A percentile compares a stretch with the other conserved stretches of the same genome.
Conservation (phyloP, 768 basidiomycete species). For the Leucogyrophana mollusca region DNA sequence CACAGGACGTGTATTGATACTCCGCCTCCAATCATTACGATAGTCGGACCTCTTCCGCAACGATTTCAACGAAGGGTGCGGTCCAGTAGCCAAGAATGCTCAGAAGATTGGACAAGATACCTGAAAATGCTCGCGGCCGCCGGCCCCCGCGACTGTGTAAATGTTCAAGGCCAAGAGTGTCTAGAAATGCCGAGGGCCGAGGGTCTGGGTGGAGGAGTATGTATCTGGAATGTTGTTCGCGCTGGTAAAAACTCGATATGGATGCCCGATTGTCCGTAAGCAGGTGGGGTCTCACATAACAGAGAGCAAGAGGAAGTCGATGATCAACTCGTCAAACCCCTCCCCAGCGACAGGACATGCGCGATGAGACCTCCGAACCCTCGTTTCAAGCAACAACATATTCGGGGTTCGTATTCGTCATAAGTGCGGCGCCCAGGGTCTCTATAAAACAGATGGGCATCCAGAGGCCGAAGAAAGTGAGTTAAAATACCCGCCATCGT, state of each 20-base stretch:
- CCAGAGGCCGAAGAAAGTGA: constrained; percentile 45
- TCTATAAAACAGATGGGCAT: constrained; percentile 36
- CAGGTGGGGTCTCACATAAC: constrained; percentile 25
- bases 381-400: constrained; percentile 33
- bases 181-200: constrained; percentile 37
- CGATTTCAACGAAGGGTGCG: constrained; percentile 36
- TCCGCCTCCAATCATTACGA: too few relatives aligned
- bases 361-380: constrained; percentile 38
- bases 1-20: too few relatives aligned
- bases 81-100: constrained; percentile 36
- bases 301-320: constrained; percentile 35
- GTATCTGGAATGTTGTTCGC: constrained; percentile 33
- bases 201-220: constrained; percentile 36
- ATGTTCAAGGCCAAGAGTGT: constrained; percentile 30
- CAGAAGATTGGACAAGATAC: constrained; percentile 34
- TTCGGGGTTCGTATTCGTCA: constrained; percentile 30
- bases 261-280: neutral
- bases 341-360: constrained; percentile 34
- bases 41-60: constrained; percentile 36
- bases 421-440: constrained; percentile 30
- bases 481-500: constrained; percentile 35
- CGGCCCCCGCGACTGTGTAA: constrained; percentile 30
- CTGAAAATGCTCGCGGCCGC: constrained; percentile 37
- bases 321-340: constrained; percentile 32
- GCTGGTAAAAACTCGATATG: constrained; percentile 1